phyloP scores from a whole-genome alignment of 1,139 yeast species.

The Debaryomyces sp. region DNA sequence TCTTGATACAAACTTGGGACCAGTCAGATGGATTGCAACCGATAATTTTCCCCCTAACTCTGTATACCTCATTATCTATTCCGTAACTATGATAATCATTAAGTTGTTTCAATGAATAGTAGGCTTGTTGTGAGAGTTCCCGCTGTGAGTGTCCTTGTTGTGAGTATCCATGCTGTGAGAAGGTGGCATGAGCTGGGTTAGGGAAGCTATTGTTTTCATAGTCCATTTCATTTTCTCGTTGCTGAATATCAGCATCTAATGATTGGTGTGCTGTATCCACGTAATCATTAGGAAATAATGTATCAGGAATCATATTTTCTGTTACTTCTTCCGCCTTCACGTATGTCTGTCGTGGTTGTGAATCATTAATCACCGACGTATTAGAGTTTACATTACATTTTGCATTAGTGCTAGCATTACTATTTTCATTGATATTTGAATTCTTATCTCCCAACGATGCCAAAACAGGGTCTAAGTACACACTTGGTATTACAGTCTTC shows the following conservation, averaged over 20 bases:
- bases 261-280: slow-evolving; percentile 7
- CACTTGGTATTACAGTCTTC: background rate
- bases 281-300: slow-evolving; percentile 17
- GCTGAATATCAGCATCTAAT: background rate
- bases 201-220: background rate
- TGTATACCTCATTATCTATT: slow-evolving; percentile 20
- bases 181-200: no score
- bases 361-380: background rate
- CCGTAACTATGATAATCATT: background rate
- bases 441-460: background rate
- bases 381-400: background rate
- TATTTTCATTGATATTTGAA: background rate
- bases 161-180: background rate
- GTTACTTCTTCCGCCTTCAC: slow-evolving; percentile 7
- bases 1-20: slow-evolving; percentile 28
- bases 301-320: slow-evolving; percentile 19
- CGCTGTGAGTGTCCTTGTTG: background rate
- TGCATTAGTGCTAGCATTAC: background rate
- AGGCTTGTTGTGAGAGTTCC: background rate
- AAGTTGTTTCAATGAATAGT: slow-evolving; percentile 6
- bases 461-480: background rate
- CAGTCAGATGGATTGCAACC: slow-evolving; percentile 28
- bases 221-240: background rate
- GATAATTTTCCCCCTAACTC: slow-evolving; percentile 19
- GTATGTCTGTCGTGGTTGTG: slow-evolving; percentile 1